Evolutionary conservation across 306 rosid genomes (phyloP), one percentile per base, ranked within the genome.

Genomic region (Erythrophleum fordii): DNA sequence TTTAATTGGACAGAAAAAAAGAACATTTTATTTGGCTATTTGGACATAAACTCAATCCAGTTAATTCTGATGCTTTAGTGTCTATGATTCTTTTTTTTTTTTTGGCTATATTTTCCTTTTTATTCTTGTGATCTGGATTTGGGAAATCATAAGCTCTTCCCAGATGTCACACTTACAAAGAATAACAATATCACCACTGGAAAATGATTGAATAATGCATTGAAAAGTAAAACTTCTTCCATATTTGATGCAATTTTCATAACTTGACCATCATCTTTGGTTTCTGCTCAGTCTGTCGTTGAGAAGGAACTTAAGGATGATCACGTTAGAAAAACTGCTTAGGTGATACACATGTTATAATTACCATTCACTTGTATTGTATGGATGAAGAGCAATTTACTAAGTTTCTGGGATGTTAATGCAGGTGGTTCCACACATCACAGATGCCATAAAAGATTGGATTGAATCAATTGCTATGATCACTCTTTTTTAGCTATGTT

Each of bases 401-500:
- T 61, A 78, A 78, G 26, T 65, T 77, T 28, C 20, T 53, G 56
- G 53, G 6, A 4, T 77, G 75, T 81, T 81, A 51, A 64, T 82
- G 69, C 85, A 95, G 98, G 98, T 95, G 79, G 98, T 95, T 84
- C 97, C 98, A 1, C 98, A 95, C 87, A 88, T 95, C 81, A 92
- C 98, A 3, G 94, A 95, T 86, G 97, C 98, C 64, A 95, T 95
- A 60, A 95, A 81, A 79, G 89, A 90, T 72, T 87, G 91, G 87
- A 88, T 95, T 13, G 91, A 92, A 60, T 85, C 92, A 0, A 97
- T 95, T 71, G 92, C 97, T 52, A 69, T 83, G 74, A 92, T 91
- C 81, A 95, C 97, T 0, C 44, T 77, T 13, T 83, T 85, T 72
- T n/a, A n/a, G n/a, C 52, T 41, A 69, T 5, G 26, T 59, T 81